Conservation (phyloP, 805 yeast species). For the Saccharomycopsis sp. region DNA sequence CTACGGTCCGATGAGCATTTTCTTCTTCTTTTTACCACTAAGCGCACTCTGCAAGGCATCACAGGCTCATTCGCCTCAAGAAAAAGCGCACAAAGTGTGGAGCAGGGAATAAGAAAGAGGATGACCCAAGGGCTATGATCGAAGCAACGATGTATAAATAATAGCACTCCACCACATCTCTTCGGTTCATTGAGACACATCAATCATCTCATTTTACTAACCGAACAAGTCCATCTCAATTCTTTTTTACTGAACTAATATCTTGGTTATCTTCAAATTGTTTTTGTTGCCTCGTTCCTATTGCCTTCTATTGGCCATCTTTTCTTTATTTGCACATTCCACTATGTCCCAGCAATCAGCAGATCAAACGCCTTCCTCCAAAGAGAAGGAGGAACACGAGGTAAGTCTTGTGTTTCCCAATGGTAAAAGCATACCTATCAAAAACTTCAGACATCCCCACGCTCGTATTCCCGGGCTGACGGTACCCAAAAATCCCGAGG, state of each 20-base stretch:
- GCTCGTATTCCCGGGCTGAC: constrained; percentile 17
- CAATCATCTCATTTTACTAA: no score
- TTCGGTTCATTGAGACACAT: no score
- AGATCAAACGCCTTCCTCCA: not conserved
- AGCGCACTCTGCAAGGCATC: not conserved
- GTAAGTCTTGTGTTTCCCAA: constrained; percentile 11
- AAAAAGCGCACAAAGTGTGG: no score
- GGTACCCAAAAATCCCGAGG: constrained; percentile 9
- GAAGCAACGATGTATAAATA: no score
- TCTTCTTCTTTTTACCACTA: not conserved
- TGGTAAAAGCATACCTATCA: constrained; percentile 16
- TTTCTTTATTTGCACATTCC: not conserved
- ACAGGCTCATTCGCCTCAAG: no score
- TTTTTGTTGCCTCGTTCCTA: not conserved
- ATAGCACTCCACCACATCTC: no score
- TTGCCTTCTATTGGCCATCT: not conserved
- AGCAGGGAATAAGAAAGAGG: no score
- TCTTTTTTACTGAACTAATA: no score
- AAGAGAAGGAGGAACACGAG: not conserved
- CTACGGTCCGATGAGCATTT: not conserved
- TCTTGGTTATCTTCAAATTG: not conserved
- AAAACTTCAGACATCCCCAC: constrained; percentile 13
- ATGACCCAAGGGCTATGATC: no score
- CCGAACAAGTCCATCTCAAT: no score
- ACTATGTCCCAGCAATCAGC: not conserved